Percentiles rank a stretch among this genome's conserved stretches.
phyloP scores from a whole-genome alignment of 129 eudicot species.

The Flaveria robusta region DNA sequence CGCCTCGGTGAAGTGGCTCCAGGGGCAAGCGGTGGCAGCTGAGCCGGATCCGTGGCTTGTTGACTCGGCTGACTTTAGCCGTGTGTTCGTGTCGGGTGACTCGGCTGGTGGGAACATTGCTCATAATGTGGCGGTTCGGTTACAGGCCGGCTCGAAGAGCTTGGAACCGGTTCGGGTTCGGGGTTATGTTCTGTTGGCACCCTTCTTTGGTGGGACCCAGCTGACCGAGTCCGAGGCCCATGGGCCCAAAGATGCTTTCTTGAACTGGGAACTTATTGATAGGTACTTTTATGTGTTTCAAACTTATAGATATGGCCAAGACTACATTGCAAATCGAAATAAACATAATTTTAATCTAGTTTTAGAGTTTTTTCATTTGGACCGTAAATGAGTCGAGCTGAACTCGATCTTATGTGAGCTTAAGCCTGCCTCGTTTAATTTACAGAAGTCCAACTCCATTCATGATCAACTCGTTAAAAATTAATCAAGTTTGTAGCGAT shows the following conservation, averaged over 20 bases:
- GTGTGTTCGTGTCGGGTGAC: slow-evolving; percentile 70
- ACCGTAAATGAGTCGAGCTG: background rate
- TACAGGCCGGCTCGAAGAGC: slow-evolving; percentile 54
- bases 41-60: slow-evolving; percentile 62
- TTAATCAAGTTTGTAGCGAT: too few species aligned
- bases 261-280: slow-evolving; percentile 76
- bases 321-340: background rate
- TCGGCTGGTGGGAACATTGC: slow-evolving; percentile 88
- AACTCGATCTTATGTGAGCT: background rate
- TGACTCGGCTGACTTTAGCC: slow-evolving; percentile 56
- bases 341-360: background rate
- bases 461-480: background rate
- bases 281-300: slow-evolving; percentile 42
- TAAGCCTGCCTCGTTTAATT: background rate
- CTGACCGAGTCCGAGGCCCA: slow-evolving; percentile 61
- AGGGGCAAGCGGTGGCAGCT: slow-evolving; percentile 47
- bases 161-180: slow-evolving; percentile 60
- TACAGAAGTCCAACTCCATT: too few species aligned
- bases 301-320: background rate
- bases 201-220: slow-evolving; percentile 75
- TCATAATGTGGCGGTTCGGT: slow-evolving; percentile 66
- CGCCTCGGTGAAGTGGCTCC: slow-evolving; percentile 70
- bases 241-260: slow-evolving; percentile 77
- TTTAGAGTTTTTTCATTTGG: too few species aligned
- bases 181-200: slow-evolving; percentile 74